Conservation (phyloP, 1,139 yeast species). For the Saccharomyces hybrid region DNA sequence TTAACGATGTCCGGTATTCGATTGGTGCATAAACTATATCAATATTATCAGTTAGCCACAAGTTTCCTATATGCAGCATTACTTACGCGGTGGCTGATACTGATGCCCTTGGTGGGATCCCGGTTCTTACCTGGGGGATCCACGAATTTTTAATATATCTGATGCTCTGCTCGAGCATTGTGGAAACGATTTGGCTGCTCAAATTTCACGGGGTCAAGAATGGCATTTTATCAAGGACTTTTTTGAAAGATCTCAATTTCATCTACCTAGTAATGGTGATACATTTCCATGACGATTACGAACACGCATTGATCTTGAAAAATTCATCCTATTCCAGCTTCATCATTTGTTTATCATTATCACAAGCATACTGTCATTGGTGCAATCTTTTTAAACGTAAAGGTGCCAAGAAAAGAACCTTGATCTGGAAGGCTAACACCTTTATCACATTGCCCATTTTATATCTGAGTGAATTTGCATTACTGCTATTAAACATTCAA, state of each 20-base stretch:
- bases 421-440: slow-evolving; percentile 37
- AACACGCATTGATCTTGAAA: slow-evolving; percentile 28
- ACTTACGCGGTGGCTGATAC: slow-evolving; percentile 42
- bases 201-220: slow-evolving; percentile 21
- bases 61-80: slow-evolving; percentile 49
- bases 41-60: slow-evolving; percentile 28
- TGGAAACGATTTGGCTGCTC: slow-evolving; percentile 25
- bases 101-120: slow-evolving; percentile 56
- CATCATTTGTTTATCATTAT: slow-evolving; percentile 23
- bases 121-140: slow-evolving; percentile 57
- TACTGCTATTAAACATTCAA: slow-evolving; percentile 44
- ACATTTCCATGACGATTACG: slow-evolving; percentile 43
- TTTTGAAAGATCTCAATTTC: slow-evolving; percentile 38
- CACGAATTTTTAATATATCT: slow-evolving; percentile 49
- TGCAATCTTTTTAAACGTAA: slow-evolving; percentile 30
- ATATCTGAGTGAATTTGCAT: slow-evolving; percentile 44
- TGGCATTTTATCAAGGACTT: slow-evolving; percentile 15
- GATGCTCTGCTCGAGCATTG: slow-evolving; percentile 14
- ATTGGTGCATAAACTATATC: slow-evolving; percentile 19
- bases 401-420: slow-evolving; percentile 35
- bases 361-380: slow-evolving; percentile 26
- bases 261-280: slow-evolving; percentile 41
- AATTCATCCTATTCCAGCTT: slow-evolving; percentile 32
- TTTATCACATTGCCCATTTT: slow-evolving; percentile 42
- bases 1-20: background rate